phyloP scores from a whole-genome alignment of 805 yeast species.

The Lipomyces sp. region DNA sequence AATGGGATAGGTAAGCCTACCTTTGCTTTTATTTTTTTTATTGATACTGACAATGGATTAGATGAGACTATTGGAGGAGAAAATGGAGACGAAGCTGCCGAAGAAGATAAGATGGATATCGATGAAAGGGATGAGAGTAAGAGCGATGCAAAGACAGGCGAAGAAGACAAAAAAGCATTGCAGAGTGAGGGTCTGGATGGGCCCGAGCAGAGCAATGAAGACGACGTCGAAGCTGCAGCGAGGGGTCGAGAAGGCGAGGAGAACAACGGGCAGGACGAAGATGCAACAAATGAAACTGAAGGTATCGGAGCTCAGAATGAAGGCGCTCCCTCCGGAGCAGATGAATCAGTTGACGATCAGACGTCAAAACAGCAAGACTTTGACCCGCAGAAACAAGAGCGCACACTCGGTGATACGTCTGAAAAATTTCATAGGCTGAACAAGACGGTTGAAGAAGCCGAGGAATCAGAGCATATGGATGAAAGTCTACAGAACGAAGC shows the following conservation, averaged over 20 bases:
- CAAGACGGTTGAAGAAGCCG: conserved; percentile 76
- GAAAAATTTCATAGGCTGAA: conserved; percentile 89
- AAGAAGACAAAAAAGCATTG: conserved; percentile 44
- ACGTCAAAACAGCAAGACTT: background rate
- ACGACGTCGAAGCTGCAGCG: conserved; percentile 50
- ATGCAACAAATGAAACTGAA: conserved; percentile 13
- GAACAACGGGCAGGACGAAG: conserved; percentile 19
- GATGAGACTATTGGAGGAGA: too few species aligned
- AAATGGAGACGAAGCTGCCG: conserved; percentile 33
- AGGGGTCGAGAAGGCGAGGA: conserved; percentile 43
- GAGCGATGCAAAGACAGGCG: conserved; percentile 31
- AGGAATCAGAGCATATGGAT: background rate
- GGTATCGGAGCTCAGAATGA: conserved; percentile 8
- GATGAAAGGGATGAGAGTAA: conserved; percentile 38
- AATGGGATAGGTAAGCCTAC: too few species aligned
- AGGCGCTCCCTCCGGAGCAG: conserved; percentile 2
- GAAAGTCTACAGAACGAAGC: conserved; percentile 8
- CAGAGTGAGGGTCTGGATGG: conserved; percentile 72
- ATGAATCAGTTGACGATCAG: conserved; percentile 6
- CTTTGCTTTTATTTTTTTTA: too few species aligned
- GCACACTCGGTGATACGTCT: conserved; percentile 77
- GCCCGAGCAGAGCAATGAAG: conserved; percentile 58
- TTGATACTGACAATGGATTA: too few species aligned
- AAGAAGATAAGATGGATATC: conserved; percentile 36
- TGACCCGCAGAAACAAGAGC: conserved; percentile 2